These are phyloP conservation scores for Euptelea pleiosperma DNA, from an alignment of 164 flowering plant genomes.

Conservation along the genomic window DNA sequence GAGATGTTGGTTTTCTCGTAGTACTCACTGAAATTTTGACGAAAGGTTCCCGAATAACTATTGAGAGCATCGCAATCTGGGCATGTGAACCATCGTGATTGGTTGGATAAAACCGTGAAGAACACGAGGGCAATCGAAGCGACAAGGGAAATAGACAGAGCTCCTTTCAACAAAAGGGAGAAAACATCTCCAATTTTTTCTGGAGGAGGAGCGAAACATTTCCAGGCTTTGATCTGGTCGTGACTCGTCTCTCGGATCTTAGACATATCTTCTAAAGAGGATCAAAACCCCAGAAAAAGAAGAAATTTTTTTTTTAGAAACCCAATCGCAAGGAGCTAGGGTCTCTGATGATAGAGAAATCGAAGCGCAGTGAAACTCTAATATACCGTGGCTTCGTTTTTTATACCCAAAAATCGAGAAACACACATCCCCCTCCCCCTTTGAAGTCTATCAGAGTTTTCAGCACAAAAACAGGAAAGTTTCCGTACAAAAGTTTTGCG, in stretches of 20 bases:
- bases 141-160: constrained; percentile 13
- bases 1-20: constrained; percentile 15
- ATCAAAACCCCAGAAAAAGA: too few relatives aligned
- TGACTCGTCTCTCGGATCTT: constrained; percentile 4
- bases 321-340: too few relatives aligned
- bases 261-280: too few relatives aligned
- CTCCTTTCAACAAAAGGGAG: constrained; percentile 9
- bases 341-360: too few relatives aligned
- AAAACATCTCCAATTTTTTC: constrained; percentile 6
- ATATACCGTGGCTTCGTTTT: too few relatives aligned
- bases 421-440: too few relatives aligned
- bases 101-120: constrained; percentile 19
- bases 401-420: too few relatives aligned
- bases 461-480: too few relatives aligned
- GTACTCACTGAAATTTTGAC: neutral
- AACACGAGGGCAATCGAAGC: constrained; percentile 24
- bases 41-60: neutral
- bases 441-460: too few relatives aligned
- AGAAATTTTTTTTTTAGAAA: too few relatives aligned
- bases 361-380: too few relatives aligned
- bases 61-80: neutral
- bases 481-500: too few relatives aligned
- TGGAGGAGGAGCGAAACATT: neutral
- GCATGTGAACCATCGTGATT: constrained; percentile 9
- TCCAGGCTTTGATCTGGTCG: neutral